These are phyloP conservation scores for Xylaria sp. DNA, from an alignment of 2,329 filamentous ascomycete species.

Conservation along the genomic window DNA sequence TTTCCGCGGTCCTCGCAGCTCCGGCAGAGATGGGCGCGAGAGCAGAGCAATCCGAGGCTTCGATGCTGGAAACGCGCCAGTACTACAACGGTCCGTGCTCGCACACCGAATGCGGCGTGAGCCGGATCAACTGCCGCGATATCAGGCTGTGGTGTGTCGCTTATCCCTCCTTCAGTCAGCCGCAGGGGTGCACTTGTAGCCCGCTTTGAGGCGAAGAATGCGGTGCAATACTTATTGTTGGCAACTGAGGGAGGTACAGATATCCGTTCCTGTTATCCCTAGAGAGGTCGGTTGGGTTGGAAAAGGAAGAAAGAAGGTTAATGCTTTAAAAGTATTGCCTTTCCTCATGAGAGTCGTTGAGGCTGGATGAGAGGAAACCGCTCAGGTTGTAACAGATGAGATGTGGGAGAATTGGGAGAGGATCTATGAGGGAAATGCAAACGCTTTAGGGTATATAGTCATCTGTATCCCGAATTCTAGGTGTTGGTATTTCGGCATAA, in stretches of 20 bases:
- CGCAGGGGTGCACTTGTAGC: slow-evolving; percentile 32
- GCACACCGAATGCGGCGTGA: slow-evolving; percentile 28
- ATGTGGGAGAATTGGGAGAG: too few species aligned
- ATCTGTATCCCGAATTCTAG: too few species aligned
- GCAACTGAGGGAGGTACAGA: neutral
- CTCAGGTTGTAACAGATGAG: too few species aligned
- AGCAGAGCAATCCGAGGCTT: neutral
- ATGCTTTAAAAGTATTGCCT: neutral
- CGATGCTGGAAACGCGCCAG: slow-evolving; percentile 16
- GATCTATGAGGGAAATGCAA: too few species aligned
- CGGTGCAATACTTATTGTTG: neutral
- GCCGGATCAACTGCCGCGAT: slow-evolving; percentile 22
- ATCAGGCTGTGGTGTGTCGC: slow-evolving; percentile 23
- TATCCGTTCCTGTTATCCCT: neutral
- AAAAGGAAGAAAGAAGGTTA: neutral
- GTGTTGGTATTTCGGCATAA: too few species aligned
- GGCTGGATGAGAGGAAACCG: too few species aligned
- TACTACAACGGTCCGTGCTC: slow-evolving; percentile 31
- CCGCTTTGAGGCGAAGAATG: neutral
- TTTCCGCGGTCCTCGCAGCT: slow-evolving; percentile 14
- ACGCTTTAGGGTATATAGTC: too few species aligned
- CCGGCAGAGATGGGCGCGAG: neutral
- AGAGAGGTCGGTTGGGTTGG: neutral
- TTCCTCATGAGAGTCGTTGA: too few species aligned
- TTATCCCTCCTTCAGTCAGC: slow-evolving; percentile 13